phyloP scores from a whole-genome alignment of 2,329 filamentous ascomycete genomes.

The Botrytis sinoallii region DNA sequence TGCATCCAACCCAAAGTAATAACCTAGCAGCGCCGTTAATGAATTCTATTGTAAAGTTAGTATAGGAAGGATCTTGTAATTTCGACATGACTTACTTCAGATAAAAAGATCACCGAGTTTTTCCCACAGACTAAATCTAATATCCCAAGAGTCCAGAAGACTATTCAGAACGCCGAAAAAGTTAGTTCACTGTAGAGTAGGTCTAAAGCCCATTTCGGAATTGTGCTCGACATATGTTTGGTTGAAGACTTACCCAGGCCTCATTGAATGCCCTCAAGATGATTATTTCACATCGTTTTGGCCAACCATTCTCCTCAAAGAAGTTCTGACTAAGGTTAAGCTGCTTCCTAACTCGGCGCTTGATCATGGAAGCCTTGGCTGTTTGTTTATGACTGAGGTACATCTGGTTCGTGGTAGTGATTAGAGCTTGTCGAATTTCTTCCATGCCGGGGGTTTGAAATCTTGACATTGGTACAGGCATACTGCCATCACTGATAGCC shows the following conservation, averaged over 20 bases:
- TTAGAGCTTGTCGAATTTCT: neutral
- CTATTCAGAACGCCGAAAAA: neutral
- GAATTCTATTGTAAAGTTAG: neutral
- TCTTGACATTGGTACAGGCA: too few relatives aligned
- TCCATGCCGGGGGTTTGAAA: neutral
- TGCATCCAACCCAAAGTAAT: neutral
- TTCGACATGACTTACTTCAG: rapidly evolving
- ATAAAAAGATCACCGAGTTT: too few relatives aligned
- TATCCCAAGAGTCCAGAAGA: neutral
- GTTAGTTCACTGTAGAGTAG: neutral
- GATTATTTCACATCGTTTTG: neutral
- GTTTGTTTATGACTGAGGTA: neutral
- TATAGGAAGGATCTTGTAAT: neutral
- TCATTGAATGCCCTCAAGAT: neutral
- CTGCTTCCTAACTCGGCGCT: neutral
- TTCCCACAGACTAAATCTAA: neutral
- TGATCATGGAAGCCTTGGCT: neutral
- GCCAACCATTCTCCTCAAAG: neutral
- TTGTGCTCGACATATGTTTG: neutral
- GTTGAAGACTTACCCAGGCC: neutral
- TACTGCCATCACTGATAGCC: neutral
- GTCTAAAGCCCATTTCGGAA: neutral
- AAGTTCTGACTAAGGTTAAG: neutral
- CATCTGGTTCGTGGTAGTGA: neutral
- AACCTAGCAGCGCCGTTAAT: neutral